Conservation (phyloP, 202 grass and related monocot genomes). For the Hordeum pubiflorum region DNA sequence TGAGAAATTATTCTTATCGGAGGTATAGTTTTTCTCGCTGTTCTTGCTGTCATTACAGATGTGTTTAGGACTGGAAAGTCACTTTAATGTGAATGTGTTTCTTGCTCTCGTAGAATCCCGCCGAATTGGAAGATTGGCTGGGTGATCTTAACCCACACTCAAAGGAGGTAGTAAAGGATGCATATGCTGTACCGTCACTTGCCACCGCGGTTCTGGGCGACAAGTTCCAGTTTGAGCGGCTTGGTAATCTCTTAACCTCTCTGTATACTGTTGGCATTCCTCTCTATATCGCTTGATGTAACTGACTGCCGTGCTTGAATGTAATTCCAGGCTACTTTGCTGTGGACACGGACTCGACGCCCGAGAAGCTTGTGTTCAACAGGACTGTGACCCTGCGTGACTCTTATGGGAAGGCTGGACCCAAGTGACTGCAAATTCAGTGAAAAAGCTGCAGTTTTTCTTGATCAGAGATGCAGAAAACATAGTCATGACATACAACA, state of each 20-base stretch:
- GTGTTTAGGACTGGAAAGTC: background rate
- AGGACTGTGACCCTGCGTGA: slow-evolving; percentile 72
- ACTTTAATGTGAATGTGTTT: background rate
- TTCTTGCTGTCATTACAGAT: background rate
- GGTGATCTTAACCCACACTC: slow-evolving; percentile 72
- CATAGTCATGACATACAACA: background rate
- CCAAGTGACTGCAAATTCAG: slow-evolving; percentile 21
- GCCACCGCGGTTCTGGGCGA: slow-evolving; percentile 44
- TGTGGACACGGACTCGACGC: slow-evolving; percentile 46
- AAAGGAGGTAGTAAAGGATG: slow-evolving; percentile 65
- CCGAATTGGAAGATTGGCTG: slow-evolving; percentile 75
- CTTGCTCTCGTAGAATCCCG: slow-evolving; percentile 55
- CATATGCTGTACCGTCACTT: slow-evolving; percentile 62
- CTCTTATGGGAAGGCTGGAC: slow-evolving; percentile 55
- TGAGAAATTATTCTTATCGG: slow-evolving; percentile 68
- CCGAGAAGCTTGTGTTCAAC: slow-evolving; percentile 56
- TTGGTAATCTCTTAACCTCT: slow-evolving; percentile 51
- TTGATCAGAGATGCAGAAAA: background rate
- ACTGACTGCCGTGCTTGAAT: background rate
- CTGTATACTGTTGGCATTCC: background rate
- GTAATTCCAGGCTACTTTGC: slow-evolving; percentile 57
- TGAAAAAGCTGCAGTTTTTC: background rate
- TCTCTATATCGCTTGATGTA: background rate
- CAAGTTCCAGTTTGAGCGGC: slow-evolving; percentile 88
- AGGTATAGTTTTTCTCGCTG: slow-evolving; percentile 37